Conservation (phyloP, 179 eudicot genomes). For the Spergularia azorica region DNA sequence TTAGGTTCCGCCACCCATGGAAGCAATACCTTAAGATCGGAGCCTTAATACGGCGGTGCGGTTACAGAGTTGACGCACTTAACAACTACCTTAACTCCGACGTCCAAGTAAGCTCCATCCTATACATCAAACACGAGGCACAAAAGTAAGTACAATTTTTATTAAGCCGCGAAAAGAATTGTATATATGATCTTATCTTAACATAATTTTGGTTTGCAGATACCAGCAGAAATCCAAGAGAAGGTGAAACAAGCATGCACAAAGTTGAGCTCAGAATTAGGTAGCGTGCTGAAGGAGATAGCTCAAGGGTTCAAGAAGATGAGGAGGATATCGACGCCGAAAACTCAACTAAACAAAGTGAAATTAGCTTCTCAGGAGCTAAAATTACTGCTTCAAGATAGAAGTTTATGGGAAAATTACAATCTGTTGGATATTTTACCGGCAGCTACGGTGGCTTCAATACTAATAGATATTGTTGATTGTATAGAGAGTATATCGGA, state of each 20-base stretch:
- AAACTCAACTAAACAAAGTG: constrained; percentile 24
- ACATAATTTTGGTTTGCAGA: constrained; percentile 10
- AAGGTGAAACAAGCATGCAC: constrained; percentile 26
- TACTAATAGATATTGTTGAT: constrained; percentile 31
- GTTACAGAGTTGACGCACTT: constrained; percentile 34
- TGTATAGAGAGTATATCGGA: constrained; percentile 22
- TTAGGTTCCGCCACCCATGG: constrained; percentile 37
- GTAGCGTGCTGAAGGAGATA: constrained; percentile 30
- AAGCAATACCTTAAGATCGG: constrained; percentile 39
- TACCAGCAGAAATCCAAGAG: constrained; percentile 19
- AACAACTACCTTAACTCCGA: constrained; percentile 28
- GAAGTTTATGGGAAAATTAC: constrained; percentile 23
- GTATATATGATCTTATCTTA: neutral
- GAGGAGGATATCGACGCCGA: constrained; percentile 15
- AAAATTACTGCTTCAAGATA: constrained; percentile 21
- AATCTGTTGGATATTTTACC: constrained; percentile 29
- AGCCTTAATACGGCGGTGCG: constrained; percentile 29
- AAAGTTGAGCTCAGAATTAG: constrained; percentile 31
- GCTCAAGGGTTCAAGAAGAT: constrained; percentile 27
- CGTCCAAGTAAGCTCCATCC: constrained; percentile 16
- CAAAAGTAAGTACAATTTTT: neutral
- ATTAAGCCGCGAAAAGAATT: neutral
- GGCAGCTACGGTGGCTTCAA: constrained; percentile 29
- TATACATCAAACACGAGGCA: neutral
- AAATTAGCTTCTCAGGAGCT: constrained; percentile 29